Evolutionary conservation across 2,329 filamentous ascomycete genomes (phyloP), one percentile per base, ranked within the genome.

Genomic region (Fusarium temperatum): DNA sequence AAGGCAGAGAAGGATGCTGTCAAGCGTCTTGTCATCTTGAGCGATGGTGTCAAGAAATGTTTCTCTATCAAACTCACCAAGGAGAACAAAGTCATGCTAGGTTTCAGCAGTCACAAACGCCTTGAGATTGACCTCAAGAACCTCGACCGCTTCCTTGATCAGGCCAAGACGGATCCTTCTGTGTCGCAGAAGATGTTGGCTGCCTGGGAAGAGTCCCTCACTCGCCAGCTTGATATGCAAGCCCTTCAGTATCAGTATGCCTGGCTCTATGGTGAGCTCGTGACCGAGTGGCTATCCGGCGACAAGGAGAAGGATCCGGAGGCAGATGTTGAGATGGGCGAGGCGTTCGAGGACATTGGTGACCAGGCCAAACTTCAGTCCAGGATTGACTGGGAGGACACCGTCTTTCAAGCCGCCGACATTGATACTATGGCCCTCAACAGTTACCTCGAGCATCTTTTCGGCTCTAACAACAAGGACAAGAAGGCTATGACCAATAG

Each of bases 211-310:
- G 62, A 76, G 28, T 79, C 79, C 3, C 77, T 86, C 15, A 73
- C 82, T n/a, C 77, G 77, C 6, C 80, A 84, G 42, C 77, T 87
- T 18, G 76, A 85, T 26, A 81, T 78, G 42, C 83, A 85, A 58
- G 84, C 83, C 12, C 80, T 83, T 22, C 85, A 83, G 69, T 85
- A 84, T 61, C 76, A 83, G 58, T 86, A 84, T 51, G 85, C 85
- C 0, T 82, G 83, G 14, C 79, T 87, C 6, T 87, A 86, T 48
- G 84, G 83, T 6, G 80, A 84, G 54, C 80, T 87, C 8, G 85
- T 86, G n/a, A 86, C 82, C 1, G 85, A 87, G 68, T 87, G 85
- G 85, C 78, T 87, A 3, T 82, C 81, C 2, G 74, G 78, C 1
- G 79, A 79, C 5, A 67, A 80, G 13, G 41, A 66, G 2, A 64